Evolutionary conservation across 1,284 basidiomycete genomes (phyloP), one percentile per base, ranked within the genome.

Genomic region (Porphyrellus sp.): DNA sequence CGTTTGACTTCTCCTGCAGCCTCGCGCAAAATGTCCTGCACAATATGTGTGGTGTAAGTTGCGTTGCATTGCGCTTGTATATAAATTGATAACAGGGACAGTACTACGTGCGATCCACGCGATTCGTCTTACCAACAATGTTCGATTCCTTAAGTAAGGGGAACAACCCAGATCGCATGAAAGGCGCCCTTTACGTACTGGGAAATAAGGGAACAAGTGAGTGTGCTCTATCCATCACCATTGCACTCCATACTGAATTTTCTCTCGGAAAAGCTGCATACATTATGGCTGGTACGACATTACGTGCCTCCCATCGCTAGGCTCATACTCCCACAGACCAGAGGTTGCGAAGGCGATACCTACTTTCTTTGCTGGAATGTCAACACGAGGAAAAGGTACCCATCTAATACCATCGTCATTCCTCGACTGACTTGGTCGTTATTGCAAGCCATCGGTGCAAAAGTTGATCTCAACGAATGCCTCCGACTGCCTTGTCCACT

Each of bases 131-230:
- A 48, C 86, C 90, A 1, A 76, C 76, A 23, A 73, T 95, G 31
- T 86, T 96, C 62, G 79, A 85, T 38, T 85, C 91, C 0, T 69
- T 91, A 41, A 71, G 75, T 49, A 87, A 85, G 63, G 91, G 89
- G 6, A 86, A 80, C 54, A 90, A 93, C 63, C 91, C 94, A 21
- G 96, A 98, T 72, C 81, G 89, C 46, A 97, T 97, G 85, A 99
- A 99, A 69, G 91, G 91, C 12, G 95, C 95, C 8, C 75, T 99
- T 20, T 95, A 97, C 68, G 79, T 95, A 23, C 75, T 99, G 9
- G 86, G 84, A 67, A 84, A 86, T 64, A 93, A 92, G 72, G 82
- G 81, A 39, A 85, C 81, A 50, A 78, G 85, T 83, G 62, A 49
- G 64, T 67, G 30, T 45, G 51, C 27, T 34, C 15, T 54, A 27